Evolutionary conservation across 2,329 filamentous ascomycete genomes (phyloP), one percentile per base, ranked within the genome.

Genomic region (Fonsecaea multimorphosa): DNA sequence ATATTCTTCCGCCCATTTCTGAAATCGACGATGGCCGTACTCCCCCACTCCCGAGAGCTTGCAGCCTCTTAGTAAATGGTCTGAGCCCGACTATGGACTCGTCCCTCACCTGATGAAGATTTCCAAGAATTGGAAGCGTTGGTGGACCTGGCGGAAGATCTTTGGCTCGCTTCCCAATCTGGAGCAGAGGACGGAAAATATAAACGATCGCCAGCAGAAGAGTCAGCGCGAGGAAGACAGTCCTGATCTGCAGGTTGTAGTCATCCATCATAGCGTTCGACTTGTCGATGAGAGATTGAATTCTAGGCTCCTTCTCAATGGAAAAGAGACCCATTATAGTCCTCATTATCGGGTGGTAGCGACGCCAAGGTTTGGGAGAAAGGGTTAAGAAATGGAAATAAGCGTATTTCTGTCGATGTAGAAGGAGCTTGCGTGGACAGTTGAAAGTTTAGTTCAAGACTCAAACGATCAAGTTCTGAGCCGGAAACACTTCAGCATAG

Each of bases 1-100:
- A 53, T 86, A 85, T 70, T 84, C 76, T 5, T 80, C 69, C 0
- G 83, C 82, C 84, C 84, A 86, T 72, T 82, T 80, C 40, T 82
- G 73, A 59, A 84, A 84, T 56, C 84, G 81, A 0, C 81, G 66
- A 61, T 84, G 79, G 34, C 34, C 34, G 34, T 36, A 36, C 7
- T 36, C 34, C 34, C 34, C 34, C 12, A 14, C 34, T 12, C 34
- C 34, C 12, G 34, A 36, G 34, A 36, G 6, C 34, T 36, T 5
- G 34, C 34, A 3, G 16, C 38, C 3, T 40, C 38, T 40, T 19
- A 19, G 16, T 40, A 5, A 40, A 3, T 3, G 38, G 4, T 40
- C 38, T 40, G 16, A 19, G 38, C 2, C 16, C 38, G 1, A 40
- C 38, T 8, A 40, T 40, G 16, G 38, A n/a, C 16, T 3, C 9